These are phyloP conservation scores for Populus hybrid DNA, from an alignment of 441 rosid genomes.

Conservation along the genomic window DNA sequence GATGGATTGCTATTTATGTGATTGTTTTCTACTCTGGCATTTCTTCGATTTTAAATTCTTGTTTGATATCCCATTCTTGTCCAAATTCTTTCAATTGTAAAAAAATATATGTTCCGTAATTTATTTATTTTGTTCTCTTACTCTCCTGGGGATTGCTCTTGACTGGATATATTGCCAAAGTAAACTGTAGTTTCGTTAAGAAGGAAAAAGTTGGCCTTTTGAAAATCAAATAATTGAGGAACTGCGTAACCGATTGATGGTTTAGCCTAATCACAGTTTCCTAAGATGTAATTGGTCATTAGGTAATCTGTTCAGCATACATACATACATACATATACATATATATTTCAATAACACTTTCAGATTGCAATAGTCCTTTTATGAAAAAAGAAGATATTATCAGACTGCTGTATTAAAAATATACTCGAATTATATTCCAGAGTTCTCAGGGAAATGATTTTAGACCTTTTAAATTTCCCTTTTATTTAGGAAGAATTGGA, in stretches of 20 bases:
- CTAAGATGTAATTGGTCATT: not conserved
- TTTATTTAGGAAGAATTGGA: conserved; percentile 64
- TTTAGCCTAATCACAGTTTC: not conserved
- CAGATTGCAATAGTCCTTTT: not conserved
- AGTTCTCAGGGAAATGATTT: conserved; percentile 4
- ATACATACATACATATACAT: not conserved
- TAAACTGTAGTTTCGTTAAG: conserved; percentile 1
- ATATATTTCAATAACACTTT: not conserved
- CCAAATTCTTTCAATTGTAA: not conserved
- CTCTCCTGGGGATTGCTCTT: not conserved
- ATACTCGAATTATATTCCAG: not conserved
- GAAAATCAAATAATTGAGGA: not conserved
- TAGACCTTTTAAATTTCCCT: conserved; percentile 18
- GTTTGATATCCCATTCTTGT: not conserved
- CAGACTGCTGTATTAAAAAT: not conserved
- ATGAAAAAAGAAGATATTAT: not conserved
- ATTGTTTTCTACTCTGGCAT: not conserved
- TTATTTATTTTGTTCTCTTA: not conserved
- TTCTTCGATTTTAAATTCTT: not conserved
- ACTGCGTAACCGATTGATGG: not conserved
- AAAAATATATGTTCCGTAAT: no score
- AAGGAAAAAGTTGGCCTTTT: not conserved
- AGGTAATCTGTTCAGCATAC: not conserved
- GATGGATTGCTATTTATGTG: not conserved
- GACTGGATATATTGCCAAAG: not conserved